These are phyloP conservation scores for Candolleomyces eurysporus DNA, from an alignment of 768 basidiomycete genomes.

Conservation along the genomic window DNA sequence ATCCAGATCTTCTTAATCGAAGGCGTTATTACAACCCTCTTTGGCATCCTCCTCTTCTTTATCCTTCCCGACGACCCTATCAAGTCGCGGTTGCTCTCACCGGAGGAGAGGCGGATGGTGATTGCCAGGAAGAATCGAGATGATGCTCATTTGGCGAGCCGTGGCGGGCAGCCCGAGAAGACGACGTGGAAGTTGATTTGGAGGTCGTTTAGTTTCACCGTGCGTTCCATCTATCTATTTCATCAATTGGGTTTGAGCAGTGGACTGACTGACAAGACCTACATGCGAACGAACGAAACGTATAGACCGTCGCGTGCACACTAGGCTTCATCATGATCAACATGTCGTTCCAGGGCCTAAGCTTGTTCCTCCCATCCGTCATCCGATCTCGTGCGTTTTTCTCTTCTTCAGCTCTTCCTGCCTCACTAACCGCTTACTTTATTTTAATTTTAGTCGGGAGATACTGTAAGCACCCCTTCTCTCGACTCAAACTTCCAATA, in stretches of 20 bases:
- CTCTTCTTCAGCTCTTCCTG: background rate
- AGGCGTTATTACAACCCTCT: conserved; percentile 28
- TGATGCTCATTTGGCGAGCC: conserved; percentile 21
- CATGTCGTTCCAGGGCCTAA: conserved; percentile 34
- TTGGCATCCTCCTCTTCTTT: conserved; percentile 24
- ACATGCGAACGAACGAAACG: too few species aligned
- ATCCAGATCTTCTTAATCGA: conserved; percentile 31
- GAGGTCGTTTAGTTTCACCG: conserved; percentile 22
- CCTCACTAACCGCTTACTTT: background rate
- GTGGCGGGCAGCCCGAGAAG: conserved; percentile 12
- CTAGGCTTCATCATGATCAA: conserved; percentile 28
- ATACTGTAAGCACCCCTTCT: conserved; percentile 27
- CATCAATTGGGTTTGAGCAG: too few species aligned
- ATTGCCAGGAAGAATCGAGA: conserved; percentile 23
- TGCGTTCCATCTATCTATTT: conserved; percentile 6
- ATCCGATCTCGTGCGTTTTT: conserved; percentile 32
- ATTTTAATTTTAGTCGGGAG: conserved; percentile 27
- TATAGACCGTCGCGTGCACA: conserved; percentile 30
- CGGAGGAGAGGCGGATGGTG: conserved; percentile 24
- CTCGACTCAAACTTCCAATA: background rate
- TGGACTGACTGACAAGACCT: too few species aligned
- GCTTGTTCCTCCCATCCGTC: conserved; percentile 39
- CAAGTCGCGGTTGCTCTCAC: conserved; percentile 25
- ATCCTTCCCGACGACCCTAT: conserved; percentile 27
- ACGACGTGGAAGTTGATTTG: conserved; percentile 22